Evolutionary conservation across 208 protist genomes (phyloP), one percentile per base, ranked within the genome.

Genomic region (Crithidia bombi): DNA sequence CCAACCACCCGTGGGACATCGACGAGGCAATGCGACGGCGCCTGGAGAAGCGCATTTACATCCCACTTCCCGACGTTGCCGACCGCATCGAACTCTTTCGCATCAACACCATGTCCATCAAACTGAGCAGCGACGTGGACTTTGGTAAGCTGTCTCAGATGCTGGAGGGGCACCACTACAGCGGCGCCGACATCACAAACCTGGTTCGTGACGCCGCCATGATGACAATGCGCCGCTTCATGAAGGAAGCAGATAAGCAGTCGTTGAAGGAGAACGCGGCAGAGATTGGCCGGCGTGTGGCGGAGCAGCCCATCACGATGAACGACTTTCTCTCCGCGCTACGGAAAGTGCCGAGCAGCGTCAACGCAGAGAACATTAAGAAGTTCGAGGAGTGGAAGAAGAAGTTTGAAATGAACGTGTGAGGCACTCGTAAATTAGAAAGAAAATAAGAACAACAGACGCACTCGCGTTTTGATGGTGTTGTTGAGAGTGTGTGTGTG

Each of bases 11-110:
- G 15, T 96, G 91, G 87, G 91, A 95, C 55, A 95, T 98, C 57
- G 95, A 98, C 81, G 92, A 96, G 54, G 95, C 95, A 10, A 92
- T 96, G 83, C 87, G 92, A 15, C 86, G 95, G 7, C 87, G 95
- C 23, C 75, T 98, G 12, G 92, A 97, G 71, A 97, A 98, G 72
- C 83, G 95, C 51, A 96, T 98, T 47, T 97, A 97, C 79, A 97
- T 98, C 39, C 81, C 93, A 12, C 82, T 98, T 44, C 95, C 95
- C 11, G 76, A 93, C 51, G 69, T 72, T 28, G 66, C 77, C 1
- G 87, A 95, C 68, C 83, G 89, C 50, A 49, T 94, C n/a, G 85
- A 89, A 75, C 68, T 97, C 14, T 94, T 94, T 74, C 67, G 77
- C 35, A 95, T 95, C 66, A 93, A 95, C 75, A 92, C 87, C 0